Evolutionary conservation across 2,329 filamentous ascomycete genomes (phyloP).

Genomic region (Fusarium continuum): DNA sequence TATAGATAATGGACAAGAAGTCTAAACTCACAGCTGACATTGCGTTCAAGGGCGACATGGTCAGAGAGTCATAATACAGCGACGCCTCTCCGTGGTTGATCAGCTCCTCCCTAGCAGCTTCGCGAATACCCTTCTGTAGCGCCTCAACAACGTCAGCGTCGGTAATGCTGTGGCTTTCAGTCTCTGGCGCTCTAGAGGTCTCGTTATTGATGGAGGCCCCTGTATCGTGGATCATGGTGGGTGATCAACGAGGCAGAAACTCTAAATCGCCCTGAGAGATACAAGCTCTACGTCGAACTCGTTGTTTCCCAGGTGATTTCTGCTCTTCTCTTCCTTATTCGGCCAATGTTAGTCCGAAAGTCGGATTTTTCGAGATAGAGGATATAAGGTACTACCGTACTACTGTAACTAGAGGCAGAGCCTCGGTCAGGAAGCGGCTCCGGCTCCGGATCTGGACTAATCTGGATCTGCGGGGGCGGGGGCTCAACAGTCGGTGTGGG

Average conservation of each 20-base stretch:
- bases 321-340: neutral
- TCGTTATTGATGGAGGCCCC: conserved; percentile 17
- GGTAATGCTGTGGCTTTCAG: conserved; percentile 34
- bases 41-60: conserved; percentile 66
- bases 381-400: neutral
- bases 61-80: conserved; percentile 65
- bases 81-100: conserved; percentile 52
- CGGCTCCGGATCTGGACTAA: conserved; percentile 27
- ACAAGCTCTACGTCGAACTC: conserved; percentile 12
- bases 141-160: conserved; percentile 43
- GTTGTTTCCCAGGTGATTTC: conserved; percentile 7
- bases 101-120: conserved; percentile 28
- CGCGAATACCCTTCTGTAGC: conserved; percentile 35
- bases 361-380: conserved; percentile 10
- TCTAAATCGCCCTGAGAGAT: conserved; percentile 5
- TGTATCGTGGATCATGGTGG: conserved; percentile 32
- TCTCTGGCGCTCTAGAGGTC: conserved; percentile 10
- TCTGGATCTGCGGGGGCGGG: conserved; percentile 37
- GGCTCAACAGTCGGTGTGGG: conserved; percentile 12
- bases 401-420: neutral
- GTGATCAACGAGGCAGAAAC: conserved; percentile 18
- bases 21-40: conserved; percentile 61
- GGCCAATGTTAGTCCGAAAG: neutral
- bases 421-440: conserved; percentile 31
- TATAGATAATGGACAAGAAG: neutral